Evolutionary conservation across 129 eudicot species (phyloP), one percentile per base, ranked within the genome.

Genomic region (Pittosporum tobira): DNA sequence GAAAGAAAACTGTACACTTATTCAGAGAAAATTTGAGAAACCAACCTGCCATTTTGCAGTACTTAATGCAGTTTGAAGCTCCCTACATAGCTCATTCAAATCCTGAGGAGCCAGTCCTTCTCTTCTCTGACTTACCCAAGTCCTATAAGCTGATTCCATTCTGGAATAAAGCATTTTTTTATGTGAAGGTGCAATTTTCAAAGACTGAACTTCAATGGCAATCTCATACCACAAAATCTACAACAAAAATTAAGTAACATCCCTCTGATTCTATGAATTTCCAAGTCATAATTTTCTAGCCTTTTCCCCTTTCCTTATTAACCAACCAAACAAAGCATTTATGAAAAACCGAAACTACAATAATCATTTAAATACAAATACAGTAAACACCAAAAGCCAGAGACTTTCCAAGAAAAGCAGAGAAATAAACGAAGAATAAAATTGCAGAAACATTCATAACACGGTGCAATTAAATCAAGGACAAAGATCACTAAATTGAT

Each of bases 41-140:
- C 74, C 48, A 64, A 88, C 98, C 98, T 90, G 98, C 98, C 98
- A 90, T 76, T 90, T 90, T 42, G 95, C 83, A 28, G 95, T 90
- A 62, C 94, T 89, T 63, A 90, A 73, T 80, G 95, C 98, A 76
- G 89, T 80, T 73, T 85, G 94, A 9, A 90, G 82, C 76, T 90
- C 95, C 72, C 95, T 80, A 38, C 72, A 67, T 20, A 83, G 84
- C 30, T 83, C 87, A 48, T 90, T 81, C 66, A 80, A 67, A 69
- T 62, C 70, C 34, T 22, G 66, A 22, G 84, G 56, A 48, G 66
- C 57, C 53, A 69, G 24, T 48, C 82, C 86, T 80, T 79, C 95
- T 74, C 49, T 82, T 77, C 77, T 78, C 68, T 75, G 82, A 62
- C 84, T 83, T 59, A 75, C 60, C 98, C 98, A 90, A 73, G 88